phyloP scores from a whole-genome alignment of 2,329 filamentous ascomycete genomes.

The Venturia effusa region DNA sequence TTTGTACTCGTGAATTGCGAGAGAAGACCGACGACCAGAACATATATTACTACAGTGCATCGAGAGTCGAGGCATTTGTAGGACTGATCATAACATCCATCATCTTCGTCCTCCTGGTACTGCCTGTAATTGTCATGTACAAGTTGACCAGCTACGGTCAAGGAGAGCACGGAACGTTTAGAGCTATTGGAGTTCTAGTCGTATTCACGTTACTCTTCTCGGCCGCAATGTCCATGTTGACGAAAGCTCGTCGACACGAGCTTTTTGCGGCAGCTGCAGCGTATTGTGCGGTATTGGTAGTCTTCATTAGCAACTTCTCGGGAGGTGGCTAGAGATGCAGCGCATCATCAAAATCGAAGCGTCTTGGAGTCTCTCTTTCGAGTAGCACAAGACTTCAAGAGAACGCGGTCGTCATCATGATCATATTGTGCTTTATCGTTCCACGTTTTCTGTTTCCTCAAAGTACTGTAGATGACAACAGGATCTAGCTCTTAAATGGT shows the following conservation, averaged over 20 bases:
- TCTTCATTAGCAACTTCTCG: slow-evolving; percentile 29
- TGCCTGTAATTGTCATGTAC: slow-evolving; percentile 32
- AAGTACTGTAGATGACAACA: no score
- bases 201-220: slow-evolving; percentile 28
- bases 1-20: slow-evolving; percentile 28
- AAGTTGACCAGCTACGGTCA: slow-evolving; percentile 22
- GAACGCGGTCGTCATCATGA: background rate
- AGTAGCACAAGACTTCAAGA: background rate
- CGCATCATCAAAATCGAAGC: background rate
- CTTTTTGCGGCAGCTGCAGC: slow-evolving; percentile 28
- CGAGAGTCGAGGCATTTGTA: slow-evolving; percentile 29
- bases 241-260: slow-evolving; percentile 26
- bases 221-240: slow-evolving; percentile 25
- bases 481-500: no score
- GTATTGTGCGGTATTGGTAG: slow-evolving; percentile 29
- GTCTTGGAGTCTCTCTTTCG: background rate
- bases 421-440: no score
- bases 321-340: background rate
- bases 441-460: no score
- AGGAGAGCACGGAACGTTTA: slow-evolving; percentile 22
- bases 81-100: slow-evolving; percentile 32
- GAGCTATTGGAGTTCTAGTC: slow-evolving; percentile 31
- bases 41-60: slow-evolving; percentile 27
- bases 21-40: slow-evolving; percentile 24
- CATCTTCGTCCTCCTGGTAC: slow-evolving; percentile 30